Percentiles rank a stretch among this genome's conserved stretches.
These are phyloP conservation scores for Neoascochyta sp. DNA, from an alignment of 2,329 filamentous ascomycete species.

Conservation along the genomic window DNA sequence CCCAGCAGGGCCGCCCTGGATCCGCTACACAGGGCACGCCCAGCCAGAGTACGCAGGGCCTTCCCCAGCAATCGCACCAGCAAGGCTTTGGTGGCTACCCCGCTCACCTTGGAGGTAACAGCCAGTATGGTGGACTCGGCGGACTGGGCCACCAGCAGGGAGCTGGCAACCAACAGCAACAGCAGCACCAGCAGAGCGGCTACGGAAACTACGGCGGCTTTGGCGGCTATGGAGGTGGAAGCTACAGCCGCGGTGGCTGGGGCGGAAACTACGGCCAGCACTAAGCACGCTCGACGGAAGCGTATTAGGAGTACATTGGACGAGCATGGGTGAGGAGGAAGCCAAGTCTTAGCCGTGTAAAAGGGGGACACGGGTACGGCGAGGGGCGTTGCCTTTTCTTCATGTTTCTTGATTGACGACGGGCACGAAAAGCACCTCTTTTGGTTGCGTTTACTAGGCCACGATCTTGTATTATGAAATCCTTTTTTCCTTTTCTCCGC, in stretches of 20 bases:
- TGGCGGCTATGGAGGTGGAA: slow-evolving; percentile 39
- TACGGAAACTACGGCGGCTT: slow-evolving; percentile 42
- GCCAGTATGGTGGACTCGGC: slow-evolving; percentile 53
- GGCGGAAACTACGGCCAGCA: slow-evolving; percentile 47
- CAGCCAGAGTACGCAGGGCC: slow-evolving; percentile 50
- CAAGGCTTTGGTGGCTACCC: slow-evolving; percentile 57
- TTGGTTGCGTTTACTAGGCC: slow-evolving; percentile 22
- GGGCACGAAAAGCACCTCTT: slow-evolving; percentile 23
- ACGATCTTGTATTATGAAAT: slow-evolving; percentile 36
- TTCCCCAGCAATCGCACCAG: slow-evolving; percentile 56
- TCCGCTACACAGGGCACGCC: slow-evolving; percentile 59
- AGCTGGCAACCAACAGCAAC: slow-evolving; percentile 41
- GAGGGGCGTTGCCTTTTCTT: slow-evolving; percentile 20
- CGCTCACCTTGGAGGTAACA: slow-evolving; percentile 46
- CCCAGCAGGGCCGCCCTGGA: slow-evolving; percentile 59
- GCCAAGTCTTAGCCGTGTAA: slow-evolving; percentile 22
- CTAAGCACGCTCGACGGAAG: slow-evolving; percentile 13
- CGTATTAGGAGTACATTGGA: slow-evolving; percentile 3
- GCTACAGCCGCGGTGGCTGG: slow-evolving; percentile 47
- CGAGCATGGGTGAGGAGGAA: slow-evolving; percentile 12
- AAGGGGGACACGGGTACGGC: slow-evolving; percentile 16
- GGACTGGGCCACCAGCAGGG: slow-evolving; percentile 50
- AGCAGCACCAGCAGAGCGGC: slow-evolving; percentile 42
- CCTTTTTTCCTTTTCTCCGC: slow-evolving; percentile 22
- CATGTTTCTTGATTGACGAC: slow-evolving; percentile 18